Conservation (phyloP, 352 stramenopile genomes). For the Phytophthora rubi region DNA sequence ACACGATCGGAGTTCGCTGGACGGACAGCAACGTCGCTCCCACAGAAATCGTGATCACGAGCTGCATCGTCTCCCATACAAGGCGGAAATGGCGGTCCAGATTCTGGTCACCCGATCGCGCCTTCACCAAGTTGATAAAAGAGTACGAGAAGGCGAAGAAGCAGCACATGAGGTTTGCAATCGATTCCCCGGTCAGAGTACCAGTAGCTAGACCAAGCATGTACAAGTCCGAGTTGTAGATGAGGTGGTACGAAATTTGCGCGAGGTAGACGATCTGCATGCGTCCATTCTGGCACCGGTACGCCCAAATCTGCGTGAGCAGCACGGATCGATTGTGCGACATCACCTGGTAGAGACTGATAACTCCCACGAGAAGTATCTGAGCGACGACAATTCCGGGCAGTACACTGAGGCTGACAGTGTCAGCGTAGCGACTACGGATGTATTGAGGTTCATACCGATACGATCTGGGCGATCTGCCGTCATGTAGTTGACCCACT, state of each 20-base stretch:
- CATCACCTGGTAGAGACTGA: neutral
- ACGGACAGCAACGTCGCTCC: neutral
- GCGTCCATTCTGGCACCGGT: neutral
- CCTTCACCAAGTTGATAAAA: neutral
- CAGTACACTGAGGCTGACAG: neutral
- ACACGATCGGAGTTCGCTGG: neutral
- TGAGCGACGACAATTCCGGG: neutral
- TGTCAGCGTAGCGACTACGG: neutral
- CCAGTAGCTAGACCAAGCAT: neutral
- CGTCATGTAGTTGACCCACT: neutral
- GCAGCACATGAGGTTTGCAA: neutral
- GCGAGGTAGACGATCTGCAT: neutral
- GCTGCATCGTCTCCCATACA: neutral
- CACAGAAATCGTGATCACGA: neutral
- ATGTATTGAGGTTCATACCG: constrained; percentile 2
- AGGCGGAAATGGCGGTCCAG: neutral
- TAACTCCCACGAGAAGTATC: neutral
- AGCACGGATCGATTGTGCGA: neutral
- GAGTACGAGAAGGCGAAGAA: neutral
- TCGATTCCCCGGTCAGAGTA: neutral
- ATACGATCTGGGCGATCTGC: neutral
- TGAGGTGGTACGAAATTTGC: neutral
- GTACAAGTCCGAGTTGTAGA: neutral
- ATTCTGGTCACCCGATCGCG: neutral
- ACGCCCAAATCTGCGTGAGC: neutral